Conservation (phyloP, 2,329 filamentous ascomycete species). For the Exophiala phaeomuriformis region DNA sequence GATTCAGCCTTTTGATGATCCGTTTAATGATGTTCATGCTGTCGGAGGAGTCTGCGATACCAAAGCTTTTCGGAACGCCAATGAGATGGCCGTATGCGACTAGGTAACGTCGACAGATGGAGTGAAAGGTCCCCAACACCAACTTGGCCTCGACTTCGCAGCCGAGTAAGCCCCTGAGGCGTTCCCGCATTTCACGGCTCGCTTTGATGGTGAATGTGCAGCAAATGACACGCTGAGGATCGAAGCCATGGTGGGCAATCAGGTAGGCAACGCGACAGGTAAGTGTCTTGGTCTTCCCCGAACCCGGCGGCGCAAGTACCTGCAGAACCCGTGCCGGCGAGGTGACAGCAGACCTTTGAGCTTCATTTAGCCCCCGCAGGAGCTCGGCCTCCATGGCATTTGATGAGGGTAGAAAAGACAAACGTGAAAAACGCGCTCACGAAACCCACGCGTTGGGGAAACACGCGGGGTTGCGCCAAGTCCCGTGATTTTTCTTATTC, state of each 20-base stretch:
- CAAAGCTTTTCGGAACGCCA: constrained; percentile 73
- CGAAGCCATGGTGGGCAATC: constrained; percentile 61
- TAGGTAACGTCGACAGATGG: constrained; percentile 78
- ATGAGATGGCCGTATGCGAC: constrained; percentile 77
- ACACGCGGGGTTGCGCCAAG: constrained; percentile 1
- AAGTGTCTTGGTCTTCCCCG: constrained; percentile 90
- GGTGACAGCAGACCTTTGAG: constrained; percentile 58
- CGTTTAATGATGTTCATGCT: constrained; percentile 69
- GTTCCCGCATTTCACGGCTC: constrained; percentile 83
- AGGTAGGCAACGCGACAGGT: constrained; percentile 89
- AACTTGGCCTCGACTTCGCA: constrained; percentile 66
- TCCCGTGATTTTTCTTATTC: constrained; percentile 1
- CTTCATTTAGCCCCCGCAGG: constrained; percentile 56
- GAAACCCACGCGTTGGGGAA: not conserved
- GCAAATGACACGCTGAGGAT: constrained; percentile 82
- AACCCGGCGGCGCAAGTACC: constrained; percentile 57
- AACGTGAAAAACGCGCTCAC: not conserved
- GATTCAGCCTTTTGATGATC: constrained; percentile 67
- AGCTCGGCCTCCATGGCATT: constrained; percentile 40
- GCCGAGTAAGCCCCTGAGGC: constrained; percentile 75
- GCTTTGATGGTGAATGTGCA: constrained; percentile 97
- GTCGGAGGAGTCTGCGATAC: constrained; percentile 81
- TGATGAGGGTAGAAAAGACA: not conserved
- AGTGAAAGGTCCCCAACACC: constrained; percentile 90
- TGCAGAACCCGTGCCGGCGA: constrained; percentile 54